phyloP scores from a whole-genome alignment of 2,329 filamentous ascomycete species.

The Ciborinia camelliae region DNA sequence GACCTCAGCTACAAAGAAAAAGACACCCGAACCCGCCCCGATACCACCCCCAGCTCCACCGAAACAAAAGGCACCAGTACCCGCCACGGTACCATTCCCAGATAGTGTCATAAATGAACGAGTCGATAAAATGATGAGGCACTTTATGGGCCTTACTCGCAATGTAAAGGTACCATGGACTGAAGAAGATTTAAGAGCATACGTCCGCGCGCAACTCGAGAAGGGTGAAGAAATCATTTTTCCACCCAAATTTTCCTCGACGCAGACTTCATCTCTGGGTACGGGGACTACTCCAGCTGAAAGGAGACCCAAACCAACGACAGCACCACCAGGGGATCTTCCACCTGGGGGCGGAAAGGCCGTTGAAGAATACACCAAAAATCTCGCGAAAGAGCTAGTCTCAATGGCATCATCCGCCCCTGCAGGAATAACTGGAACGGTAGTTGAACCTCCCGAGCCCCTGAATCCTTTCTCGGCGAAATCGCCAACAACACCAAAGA shows the following conservation, averaged over 20 bases:
- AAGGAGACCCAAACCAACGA: background rate
- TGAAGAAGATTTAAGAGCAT: background rate
- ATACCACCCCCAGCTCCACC: too few relatives aligned
- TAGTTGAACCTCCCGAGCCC: background rate
- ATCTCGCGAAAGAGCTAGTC: background rate
- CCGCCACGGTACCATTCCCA: too few relatives aligned
- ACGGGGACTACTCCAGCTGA: too few relatives aligned
- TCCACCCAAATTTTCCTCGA: background rate
- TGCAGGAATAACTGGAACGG: too few relatives aligned
- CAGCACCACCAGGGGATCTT: background rate
- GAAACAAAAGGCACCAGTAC: too few relatives aligned
- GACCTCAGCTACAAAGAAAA: too few relatives aligned
- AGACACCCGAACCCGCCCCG: too few relatives aligned
- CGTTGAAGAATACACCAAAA: background rate
- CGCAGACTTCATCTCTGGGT: background rate
- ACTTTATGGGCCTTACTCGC: too few relatives aligned
- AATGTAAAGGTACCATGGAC: background rate
- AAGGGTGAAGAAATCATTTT: background rate
- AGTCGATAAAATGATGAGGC: background rate
- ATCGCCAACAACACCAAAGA: background rate
- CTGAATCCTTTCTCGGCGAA: background rate
- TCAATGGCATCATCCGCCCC: background rate
- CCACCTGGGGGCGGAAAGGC: too few relatives aligned
- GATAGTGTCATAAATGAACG: background rate
- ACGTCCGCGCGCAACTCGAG: background rate